Conservation (phyloP, 768 basidiomycete genomes). For the Boletus reticuloceps region DNA sequence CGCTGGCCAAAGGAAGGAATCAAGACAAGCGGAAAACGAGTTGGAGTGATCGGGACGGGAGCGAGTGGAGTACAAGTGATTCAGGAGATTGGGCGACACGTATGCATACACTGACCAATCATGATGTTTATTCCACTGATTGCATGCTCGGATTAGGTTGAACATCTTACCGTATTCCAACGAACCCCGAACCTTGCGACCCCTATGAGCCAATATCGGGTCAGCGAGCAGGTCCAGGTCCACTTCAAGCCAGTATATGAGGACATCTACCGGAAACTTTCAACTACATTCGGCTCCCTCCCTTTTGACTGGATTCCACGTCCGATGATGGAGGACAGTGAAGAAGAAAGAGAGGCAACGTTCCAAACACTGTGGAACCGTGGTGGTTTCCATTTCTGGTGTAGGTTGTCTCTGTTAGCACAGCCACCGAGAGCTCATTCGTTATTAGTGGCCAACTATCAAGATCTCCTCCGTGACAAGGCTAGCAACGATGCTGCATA, state of each 20-base stretch:
- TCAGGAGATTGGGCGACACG: slow-evolving; percentile 14
- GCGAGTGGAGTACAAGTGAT: slow-evolving; percentile 13
- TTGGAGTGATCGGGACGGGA: slow-evolving; percentile 18
- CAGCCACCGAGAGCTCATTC: not conserved
- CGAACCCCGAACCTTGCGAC: slow-evolving; percentile 15
- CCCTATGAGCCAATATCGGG: slow-evolving; percentile 8
- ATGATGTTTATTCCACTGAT: not conserved
- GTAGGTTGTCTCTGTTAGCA: not conserved
- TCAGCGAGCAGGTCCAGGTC: slow-evolving; percentile 10
- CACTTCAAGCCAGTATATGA: slow-evolving; percentile 11
- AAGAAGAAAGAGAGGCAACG: slow-evolving; percentile 6
- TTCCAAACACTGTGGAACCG: slow-evolving; percentile 9
- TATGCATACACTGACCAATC: not conserved
- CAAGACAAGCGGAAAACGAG: slow-evolving; percentile 7
- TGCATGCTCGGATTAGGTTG: not conserved
- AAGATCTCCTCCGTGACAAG: slow-evolving; percentile 2
- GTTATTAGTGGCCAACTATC: slow-evolving; percentile 4
- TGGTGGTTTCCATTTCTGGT: slow-evolving; percentile 10
- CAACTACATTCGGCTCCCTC: not conserved
- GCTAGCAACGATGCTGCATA: not conserved
- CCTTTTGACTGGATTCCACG: not conserved
- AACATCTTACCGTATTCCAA: slow-evolving; percentile 11
- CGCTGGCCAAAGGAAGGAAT: slow-evolving; percentile 18
- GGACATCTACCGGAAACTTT: slow-evolving; percentile 3
- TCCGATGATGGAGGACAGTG: slow-evolving; percentile 6